Percentiles rank a stretch among this genome's conserved stretches.
phyloP scores from a whole-genome alignment of 805 yeast species.

The Clavispora asparagi region DNA sequence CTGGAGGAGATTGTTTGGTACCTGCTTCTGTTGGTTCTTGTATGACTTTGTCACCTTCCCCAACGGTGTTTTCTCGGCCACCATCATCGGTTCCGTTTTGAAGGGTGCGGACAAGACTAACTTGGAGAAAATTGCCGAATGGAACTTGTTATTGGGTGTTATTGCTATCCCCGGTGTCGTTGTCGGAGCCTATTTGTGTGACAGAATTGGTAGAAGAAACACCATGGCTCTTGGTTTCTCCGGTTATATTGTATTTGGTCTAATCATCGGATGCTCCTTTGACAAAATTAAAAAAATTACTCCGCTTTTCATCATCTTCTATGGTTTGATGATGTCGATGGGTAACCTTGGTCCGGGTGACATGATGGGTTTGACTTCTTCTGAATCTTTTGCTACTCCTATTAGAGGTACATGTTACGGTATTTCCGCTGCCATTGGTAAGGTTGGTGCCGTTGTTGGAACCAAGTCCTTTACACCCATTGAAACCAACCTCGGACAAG shows the following conservation, averaged over 20 bases:
- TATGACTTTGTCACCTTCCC: slow-evolving; percentile 81
- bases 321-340: slow-evolving; percentile 63
- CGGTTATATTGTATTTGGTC: slow-evolving; percentile 68
- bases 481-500: slow-evolving; percentile 55
- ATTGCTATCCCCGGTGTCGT: slow-evolving; percentile 70
- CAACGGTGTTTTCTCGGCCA: slow-evolving; percentile 62
- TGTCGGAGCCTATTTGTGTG: slow-evolving; percentile 62
- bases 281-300: slow-evolving; percentile 51
- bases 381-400: slow-evolving; percentile 72
- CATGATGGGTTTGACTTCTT: slow-evolving; percentile 58
- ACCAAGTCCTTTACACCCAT: slow-evolving; percentile 69
- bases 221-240: slow-evolving; percentile 66
- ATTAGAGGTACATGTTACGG: slow-evolving; percentile 76
- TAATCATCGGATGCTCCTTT: slow-evolving; percentile 64
- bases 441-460: slow-evolving; percentile 82
- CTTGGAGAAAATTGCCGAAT: slow-evolving; percentile 59
- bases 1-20: slow-evolving; percentile 65
- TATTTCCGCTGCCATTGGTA: slow-evolving; percentile 72
- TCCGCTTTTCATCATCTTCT: slow-evolving; percentile 63
- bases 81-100: slow-evolving; percentile 53
- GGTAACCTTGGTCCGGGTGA: slow-evolving; percentile 82
- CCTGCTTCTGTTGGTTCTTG: slow-evolving; percentile 73
- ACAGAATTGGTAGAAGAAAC: slow-evolving; percentile 63
- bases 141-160: slow-evolving; percentile 64
- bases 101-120: slow-evolving; percentile 24